Conservation (phyloP, 371 early-diverging fungal species). For the Mortierella polycephala region DNA sequence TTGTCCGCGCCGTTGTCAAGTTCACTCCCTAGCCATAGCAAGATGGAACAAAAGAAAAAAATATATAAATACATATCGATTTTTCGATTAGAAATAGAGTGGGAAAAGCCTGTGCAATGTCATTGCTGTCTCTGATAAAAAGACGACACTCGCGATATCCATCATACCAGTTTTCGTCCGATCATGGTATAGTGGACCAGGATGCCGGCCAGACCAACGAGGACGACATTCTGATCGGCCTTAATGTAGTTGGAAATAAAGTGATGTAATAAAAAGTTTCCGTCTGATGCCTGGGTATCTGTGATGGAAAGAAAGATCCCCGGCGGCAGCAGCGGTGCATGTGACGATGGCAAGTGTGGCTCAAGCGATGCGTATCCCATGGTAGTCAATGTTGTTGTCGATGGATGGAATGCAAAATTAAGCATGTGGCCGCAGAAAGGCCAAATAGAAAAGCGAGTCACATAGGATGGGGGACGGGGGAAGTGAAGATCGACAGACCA, state of each 20-base stretch:
- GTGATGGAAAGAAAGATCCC: constrained; percentile 67
- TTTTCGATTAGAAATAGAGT: neutral
- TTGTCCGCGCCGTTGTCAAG: constrained; percentile 62
- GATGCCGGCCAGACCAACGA: constrained; percentile 75
- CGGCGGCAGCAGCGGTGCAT: constrained; percentile 58
- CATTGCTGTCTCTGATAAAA: too few relatives aligned
- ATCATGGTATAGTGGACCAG: constrained; percentile 74
- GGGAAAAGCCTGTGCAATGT: neutral
- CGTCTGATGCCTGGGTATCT: constrained; percentile 74
- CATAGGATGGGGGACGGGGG: too few relatives aligned
- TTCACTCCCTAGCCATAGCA: constrained; percentile 66
- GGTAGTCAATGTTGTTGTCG: neutral
- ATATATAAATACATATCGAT: neutral
- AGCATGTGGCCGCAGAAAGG: too few relatives aligned
- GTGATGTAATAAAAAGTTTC: constrained; percentile 76
- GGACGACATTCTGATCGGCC: constrained; percentile 64
- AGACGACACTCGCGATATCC: too few relatives aligned
- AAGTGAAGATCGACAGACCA: too few relatives aligned
- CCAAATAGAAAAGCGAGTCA: too few relatives aligned
- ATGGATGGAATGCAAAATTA: neutral
- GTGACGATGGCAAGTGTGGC: constrained; percentile 49
- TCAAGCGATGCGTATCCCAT: constrained; percentile 54
- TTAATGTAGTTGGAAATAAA: constrained; percentile 75
- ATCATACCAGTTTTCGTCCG: constrained; percentile 73
- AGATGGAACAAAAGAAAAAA: neutral